phyloP scores from a whole-genome alignment of 2,329 filamentous ascomycete genomes.

The Juglanconis oblonga region DNA sequence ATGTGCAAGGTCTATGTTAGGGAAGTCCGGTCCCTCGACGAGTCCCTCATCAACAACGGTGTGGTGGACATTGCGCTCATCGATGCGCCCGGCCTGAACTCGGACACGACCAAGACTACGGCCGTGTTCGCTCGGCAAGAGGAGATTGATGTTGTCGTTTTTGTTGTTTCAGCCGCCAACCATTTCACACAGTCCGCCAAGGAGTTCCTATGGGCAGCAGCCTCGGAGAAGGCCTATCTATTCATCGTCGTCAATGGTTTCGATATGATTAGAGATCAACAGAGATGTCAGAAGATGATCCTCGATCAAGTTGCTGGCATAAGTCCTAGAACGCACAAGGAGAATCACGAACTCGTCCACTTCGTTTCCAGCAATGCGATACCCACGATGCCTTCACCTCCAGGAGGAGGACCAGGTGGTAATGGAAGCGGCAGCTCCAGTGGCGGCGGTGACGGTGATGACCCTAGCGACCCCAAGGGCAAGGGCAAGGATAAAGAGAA shows the following conservation, averaged over 20 bases:
- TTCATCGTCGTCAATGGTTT: slow-evolving; percentile 99
- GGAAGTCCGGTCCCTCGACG: slow-evolving; percentile 83
- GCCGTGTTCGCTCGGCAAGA: slow-evolving; percentile 96
- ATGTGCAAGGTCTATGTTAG: slow-evolving; percentile 97
- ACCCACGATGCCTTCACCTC: slow-evolving; percentile 62
- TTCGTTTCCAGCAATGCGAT: slow-evolving; percentile 98
- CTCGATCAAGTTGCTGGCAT: slow-evolving; percentile 82
- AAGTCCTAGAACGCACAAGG: slow-evolving; percentile 92
- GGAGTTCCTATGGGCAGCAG: slow-evolving; percentile 95
- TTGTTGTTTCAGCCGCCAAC: slow-evolving; percentile 95
- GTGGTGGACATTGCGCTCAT: slow-evolving; percentile 98
- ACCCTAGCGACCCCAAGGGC: slow-evolving; percentile 59
- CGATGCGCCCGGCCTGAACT: slow-evolving; percentile 92
- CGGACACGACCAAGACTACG: slow-evolving; percentile 94
- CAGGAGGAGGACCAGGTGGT: slow-evolving; percentile 52
- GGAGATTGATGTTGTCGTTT: slow-evolving; percentile 98
- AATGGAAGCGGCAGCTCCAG: slow-evolving; percentile 51
- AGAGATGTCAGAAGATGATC: slow-evolving; percentile 88
- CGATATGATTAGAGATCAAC: slow-evolving; percentile 88
- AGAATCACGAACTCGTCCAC: slow-evolving; percentile 87
- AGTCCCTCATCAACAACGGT: slow-evolving; percentile 93
- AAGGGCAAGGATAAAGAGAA: slow-evolving; percentile 90
- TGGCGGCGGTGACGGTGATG: slow-evolving; percentile 56
- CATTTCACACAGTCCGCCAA: slow-evolving; percentile 98
- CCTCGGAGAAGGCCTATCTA: slow-evolving; percentile 95